Percentiles rank a stretch among this genome's conserved stretches.
Conservation (phyloP, 2,329 filamentous ascomycete genomes). For the Xylaria sp. region DNA sequence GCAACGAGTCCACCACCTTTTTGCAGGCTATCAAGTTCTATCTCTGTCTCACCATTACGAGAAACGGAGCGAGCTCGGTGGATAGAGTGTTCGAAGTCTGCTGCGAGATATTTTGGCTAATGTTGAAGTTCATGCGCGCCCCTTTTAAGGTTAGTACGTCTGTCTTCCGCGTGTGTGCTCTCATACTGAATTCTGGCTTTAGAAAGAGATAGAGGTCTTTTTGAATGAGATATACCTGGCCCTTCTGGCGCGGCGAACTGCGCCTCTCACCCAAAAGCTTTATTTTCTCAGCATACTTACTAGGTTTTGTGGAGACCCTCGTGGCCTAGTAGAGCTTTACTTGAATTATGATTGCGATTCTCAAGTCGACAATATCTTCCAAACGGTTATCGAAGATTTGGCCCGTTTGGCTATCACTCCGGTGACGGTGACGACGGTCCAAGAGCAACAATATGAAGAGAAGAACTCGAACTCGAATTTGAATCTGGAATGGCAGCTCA, state of each 20-base stretch:
- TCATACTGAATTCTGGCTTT: constrained; percentile 46
- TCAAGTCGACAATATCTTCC: constrained; percentile 96
- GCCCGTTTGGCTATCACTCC: constrained; percentile 86
- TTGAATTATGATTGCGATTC: constrained; percentile 98
- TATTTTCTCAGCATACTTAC: constrained; percentile 90
- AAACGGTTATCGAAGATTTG: constrained; percentile 92
- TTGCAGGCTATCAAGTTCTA: constrained; percentile 97
- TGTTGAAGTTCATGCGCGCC: constrained; percentile 92
- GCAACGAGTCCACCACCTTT: constrained; percentile 87
- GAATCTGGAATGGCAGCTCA: constrained; percentile 83
- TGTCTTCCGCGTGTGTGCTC: constrained; percentile 35
- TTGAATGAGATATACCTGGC: constrained; percentile 96
- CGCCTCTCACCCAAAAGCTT: constrained; percentile 89
- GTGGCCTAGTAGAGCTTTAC: constrained; percentile 92
- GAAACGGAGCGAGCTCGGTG: constrained; percentile 94
- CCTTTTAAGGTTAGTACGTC: constrained; percentile 80
- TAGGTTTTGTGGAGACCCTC: constrained; percentile 84
- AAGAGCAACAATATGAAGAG: constrained; percentile 90
- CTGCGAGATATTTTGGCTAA: constrained; percentile 97
- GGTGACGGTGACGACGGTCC: constrained; percentile 76
- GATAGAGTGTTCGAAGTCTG: constrained; percentile 94
- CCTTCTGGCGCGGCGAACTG: constrained; percentile 86
- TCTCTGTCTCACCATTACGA: constrained; percentile 90
- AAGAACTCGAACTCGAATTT: constrained; percentile 71
- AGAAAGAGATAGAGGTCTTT: constrained; percentile 98